Evolutionary conservation across 352 stramenopile genomes (phyloP).

Genomic region (Plasmopara halstedii): DNA sequence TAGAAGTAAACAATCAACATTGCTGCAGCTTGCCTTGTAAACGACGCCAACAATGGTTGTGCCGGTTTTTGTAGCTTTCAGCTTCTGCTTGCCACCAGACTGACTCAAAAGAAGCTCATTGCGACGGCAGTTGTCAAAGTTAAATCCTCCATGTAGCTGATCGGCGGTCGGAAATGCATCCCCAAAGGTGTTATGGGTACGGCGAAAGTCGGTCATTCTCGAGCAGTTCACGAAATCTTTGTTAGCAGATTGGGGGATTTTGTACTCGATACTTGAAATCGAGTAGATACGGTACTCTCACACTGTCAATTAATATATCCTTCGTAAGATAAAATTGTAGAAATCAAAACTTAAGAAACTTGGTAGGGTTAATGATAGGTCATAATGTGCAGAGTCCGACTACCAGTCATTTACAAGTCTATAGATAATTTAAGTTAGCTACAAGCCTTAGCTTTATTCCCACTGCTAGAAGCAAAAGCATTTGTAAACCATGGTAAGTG

Average conservation of each 20-base stretch:
- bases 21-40: slow-evolving; percentile 71
- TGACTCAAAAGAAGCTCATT: slow-evolving; percentile 83
- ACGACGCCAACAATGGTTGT: slow-evolving; percentile 96
- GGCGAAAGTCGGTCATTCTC: slow-evolving; percentile 74
- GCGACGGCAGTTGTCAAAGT: slow-evolving; percentile 90
- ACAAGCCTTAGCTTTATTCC: slow-evolving; percentile 52
- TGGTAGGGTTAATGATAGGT: no score
- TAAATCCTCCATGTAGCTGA: slow-evolving; percentile 74
- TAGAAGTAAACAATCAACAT: background rate
- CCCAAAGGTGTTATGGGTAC: slow-evolving; percentile 73
- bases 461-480: slow-evolving; percentile 82
- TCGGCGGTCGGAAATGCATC: slow-evolving; percentile 56
- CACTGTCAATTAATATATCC: slow-evolving; percentile 1
- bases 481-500: slow-evolving; percentile 75
- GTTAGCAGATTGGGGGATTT: slow-evolving; percentile 25
- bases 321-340: no score
- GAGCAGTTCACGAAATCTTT: slow-evolving; percentile 9
- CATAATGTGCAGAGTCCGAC: slow-evolving; percentile 40
- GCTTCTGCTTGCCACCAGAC: slow-evolving; percentile 41
- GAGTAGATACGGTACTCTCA: background rate
- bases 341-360: slow-evolving; percentile 23
- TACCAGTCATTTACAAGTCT: slow-evolving; percentile 69
- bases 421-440: slow-evolving; percentile 60
- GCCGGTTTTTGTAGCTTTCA: slow-evolving; percentile 90
- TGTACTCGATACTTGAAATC: slow-evolving; percentile 4